These are phyloP conservation scores for Candida ponderosae DNA, from an alignment of 805 yeast species.

Conservation along the genomic window DNA sequence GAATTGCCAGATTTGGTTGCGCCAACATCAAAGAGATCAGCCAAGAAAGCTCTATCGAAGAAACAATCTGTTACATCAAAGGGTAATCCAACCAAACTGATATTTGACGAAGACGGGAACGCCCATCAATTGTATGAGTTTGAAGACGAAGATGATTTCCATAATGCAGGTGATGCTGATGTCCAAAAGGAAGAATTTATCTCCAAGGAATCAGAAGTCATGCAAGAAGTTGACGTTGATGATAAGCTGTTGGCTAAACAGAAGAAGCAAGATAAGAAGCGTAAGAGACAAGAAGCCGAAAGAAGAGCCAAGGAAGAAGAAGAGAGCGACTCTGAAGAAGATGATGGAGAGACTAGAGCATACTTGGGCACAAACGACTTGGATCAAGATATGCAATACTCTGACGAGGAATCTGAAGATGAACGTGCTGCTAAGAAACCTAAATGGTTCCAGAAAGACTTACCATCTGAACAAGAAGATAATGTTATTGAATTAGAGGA, in stretches of 20 bases:
- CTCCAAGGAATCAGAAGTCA: conserved; percentile 52
- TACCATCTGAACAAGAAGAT: conserved; percentile 23
- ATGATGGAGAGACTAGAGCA: conserved; percentile 24
- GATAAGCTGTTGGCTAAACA: conserved; percentile 75
- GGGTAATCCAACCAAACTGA: conserved; percentile 69
- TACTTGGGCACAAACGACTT: conserved; percentile 22
- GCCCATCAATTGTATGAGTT: conserved; percentile 90
- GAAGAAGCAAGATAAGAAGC: conserved; percentile 81
- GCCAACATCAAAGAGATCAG: conserved; percentile 76
- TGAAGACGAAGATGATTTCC: conserved; percentile 84
- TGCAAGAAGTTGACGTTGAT: conserved; percentile 64
- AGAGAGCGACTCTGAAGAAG: conserved; percentile 20
- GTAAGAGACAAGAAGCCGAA: conserved; percentile 78
- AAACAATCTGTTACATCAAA: conserved; percentile 56
- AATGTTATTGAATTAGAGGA: conserved; percentile 68
- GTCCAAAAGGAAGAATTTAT: conserved; percentile 64
- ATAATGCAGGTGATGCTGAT: conserved; percentile 56
- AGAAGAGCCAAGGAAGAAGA: conserved; percentile 29
- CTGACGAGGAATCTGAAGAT: conserved; percentile 16
- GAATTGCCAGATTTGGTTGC: conserved; percentile 53
- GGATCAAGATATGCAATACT: conserved; percentile 19
- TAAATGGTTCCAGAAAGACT: conserved; percentile 30
- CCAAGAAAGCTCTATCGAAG: conserved; percentile 81
- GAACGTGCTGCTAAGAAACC: conserved; percentile 23
- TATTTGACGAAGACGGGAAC: conserved; percentile 90